Evolutionary conservation across 2,329 filamentous ascomycete genomes (phyloP).

Genomic region (Colletotrichum sp.): DNA sequence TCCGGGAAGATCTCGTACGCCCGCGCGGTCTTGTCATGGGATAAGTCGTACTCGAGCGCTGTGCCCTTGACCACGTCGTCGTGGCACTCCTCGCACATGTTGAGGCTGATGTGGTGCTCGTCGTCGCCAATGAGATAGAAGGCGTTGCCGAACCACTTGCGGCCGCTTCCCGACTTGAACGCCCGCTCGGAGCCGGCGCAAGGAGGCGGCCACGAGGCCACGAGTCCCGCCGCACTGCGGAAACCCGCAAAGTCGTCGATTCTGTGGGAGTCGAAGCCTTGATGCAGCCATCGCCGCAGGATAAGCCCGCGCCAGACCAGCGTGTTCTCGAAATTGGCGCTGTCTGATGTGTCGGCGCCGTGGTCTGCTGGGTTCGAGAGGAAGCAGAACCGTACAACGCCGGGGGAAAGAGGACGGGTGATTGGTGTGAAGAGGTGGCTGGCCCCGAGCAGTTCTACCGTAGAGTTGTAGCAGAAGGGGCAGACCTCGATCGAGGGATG

Average conservation of each 20-base stretch:
- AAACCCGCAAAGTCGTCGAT: background rate
- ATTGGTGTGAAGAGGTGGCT: background rate
- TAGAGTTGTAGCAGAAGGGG: background rate
- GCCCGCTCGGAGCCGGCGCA: background rate
- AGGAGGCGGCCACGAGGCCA: background rate
- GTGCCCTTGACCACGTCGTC: background rate
- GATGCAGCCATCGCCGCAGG: background rate
- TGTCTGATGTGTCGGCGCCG: background rate
- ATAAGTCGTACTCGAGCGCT: background rate
- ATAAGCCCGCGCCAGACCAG: background rate
- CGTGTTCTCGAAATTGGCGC: background rate
- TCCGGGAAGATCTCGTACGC: background rate
- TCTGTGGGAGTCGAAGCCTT: background rate
- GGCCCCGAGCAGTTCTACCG: background rate
- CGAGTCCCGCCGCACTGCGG: background rate
- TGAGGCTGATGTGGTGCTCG: background rate
- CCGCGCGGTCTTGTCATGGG: background rate
- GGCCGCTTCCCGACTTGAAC: background rate
- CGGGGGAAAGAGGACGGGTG: background rate
- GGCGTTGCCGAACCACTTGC: background rate
- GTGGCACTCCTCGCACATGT: background rate
- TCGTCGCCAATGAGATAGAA: background rate
- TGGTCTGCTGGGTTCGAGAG: background rate
- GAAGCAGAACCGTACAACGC: background rate
- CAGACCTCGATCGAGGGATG: background rate